Base-by-base conservation (phyloP, 306 rosid genomes). In the Castanea crenata region DNA sequence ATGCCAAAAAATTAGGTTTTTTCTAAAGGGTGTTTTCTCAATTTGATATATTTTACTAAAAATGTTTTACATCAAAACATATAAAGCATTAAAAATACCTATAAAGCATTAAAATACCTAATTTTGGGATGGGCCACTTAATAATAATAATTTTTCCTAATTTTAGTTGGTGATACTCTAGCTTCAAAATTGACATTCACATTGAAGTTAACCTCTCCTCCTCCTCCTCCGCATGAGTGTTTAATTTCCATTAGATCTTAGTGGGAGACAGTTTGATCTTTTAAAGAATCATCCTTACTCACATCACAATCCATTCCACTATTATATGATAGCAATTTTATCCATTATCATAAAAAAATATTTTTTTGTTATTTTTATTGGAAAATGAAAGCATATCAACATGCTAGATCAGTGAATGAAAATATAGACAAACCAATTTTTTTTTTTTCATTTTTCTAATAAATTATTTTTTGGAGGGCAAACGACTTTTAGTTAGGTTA, bases 271-370 rank as follows among this genome's bases (percentile, higher is more conserved):
- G 52, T 67, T 19, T 34, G 44, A 29, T 29, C 21, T 27, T 25
- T 13, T 18, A 1, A 27, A 35, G 16, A 18, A 19, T n/a, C 38
- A 29, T 3, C n/a, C 54, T 19, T 38, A 52, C 10, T 49, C 25
- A 58, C 10, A 27, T 82, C 86, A 57, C 65, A 41, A 58, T 73
- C 59, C 83, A 49, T 7, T 58, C 34, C 58, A 32, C 34, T 19
- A 67, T 34, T 19, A 35, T 67, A 35, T 35, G 35, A 21, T 16
- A 35, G 25, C 71, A 67, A 19, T 18, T 63, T 49, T 49, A 49
- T 49, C 54, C 14, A 46, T 1, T 38, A 38, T 46, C 54, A 3
- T 46, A 3, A 10, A 10, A 32, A 19, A n/a, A 23, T 7, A 15
- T 2, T n/a, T 58, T 8, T n/a, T 58, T 8, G 23, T 23, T 2